Percentiles rank a stretch among this genome's conserved stretches.
Evolutionary conservation across 148 eudicot species (phyloP).

Genomic region (Limonium bicolor): DNA sequence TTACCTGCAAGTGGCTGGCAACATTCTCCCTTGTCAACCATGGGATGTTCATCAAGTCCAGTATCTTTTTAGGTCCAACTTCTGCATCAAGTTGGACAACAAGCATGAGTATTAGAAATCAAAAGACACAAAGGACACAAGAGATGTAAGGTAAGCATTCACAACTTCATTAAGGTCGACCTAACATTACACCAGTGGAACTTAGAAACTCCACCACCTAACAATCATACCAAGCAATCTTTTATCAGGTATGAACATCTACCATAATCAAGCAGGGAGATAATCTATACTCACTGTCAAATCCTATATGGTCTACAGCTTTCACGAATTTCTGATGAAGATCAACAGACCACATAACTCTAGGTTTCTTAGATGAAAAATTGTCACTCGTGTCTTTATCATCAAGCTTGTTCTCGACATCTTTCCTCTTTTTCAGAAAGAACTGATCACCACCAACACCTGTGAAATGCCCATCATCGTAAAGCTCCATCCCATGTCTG

Average conservation of each 20-base stretch:
- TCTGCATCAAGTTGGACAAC: constrained; percentile 50
- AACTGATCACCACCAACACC: constrained; percentile 36
- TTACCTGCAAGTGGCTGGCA: constrained; percentile 98
- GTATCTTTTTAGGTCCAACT: constrained; percentile 89
- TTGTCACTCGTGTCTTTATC: constrained; percentile 43
- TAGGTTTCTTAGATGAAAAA: constrained; percentile 51
- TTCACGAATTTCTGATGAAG: constrained; percentile 91
- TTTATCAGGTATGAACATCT: too few species aligned
- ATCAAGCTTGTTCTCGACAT: constrained; percentile 35
- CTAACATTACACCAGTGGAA: too few species aligned
- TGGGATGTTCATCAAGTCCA: constrained; percentile 83
- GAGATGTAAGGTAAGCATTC: not conserved
- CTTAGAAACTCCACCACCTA: too few species aligned
- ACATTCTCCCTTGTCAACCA: constrained; percentile 94
- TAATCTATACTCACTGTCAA: constrained; percentile 60
- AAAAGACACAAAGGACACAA: not conserved
- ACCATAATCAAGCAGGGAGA: not conserved
- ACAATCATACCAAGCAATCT: too few species aligned
- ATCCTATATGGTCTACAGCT: constrained; percentile 84
- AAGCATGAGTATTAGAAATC: not conserved
- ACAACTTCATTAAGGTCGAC: not conserved
- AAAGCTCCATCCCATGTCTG: constrained; percentile 36
- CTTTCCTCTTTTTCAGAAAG: constrained; percentile 54
- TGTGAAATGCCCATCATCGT: constrained; percentile 28
- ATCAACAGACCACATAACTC: constrained; percentile 90